Percentiles rank a stretch among this genome's conserved stretches.
phyloP scores from a whole-genome alignment of 2,329 filamentous ascomycete species.

The Juglanconis sp. region DNA sequence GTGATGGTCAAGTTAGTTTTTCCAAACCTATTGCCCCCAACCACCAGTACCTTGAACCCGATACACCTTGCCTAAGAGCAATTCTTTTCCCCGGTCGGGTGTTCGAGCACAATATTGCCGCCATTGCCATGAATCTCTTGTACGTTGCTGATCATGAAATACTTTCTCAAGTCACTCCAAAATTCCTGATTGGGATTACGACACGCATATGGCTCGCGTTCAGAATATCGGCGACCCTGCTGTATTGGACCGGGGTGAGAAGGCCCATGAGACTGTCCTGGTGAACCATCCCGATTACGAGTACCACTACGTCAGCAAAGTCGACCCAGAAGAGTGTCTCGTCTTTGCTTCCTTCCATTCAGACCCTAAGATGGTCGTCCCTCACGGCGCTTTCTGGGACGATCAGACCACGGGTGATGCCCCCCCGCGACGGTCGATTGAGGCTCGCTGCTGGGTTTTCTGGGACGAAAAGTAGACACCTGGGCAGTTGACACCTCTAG shows the following conservation, averaged over 20 bases:
- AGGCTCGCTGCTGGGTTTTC: constrained; percentile 25
- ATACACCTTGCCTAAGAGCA: no score
- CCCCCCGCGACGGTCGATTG: constrained; percentile 26
- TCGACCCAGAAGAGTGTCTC: constrained; percentile 23
- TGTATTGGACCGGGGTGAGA: neutral
- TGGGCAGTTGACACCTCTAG: no score
- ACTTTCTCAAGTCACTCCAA: no score
- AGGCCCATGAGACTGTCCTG: neutral
- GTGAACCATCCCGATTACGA: neutral
- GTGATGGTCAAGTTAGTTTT: constrained; percentile 23
- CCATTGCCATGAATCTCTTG: no score
- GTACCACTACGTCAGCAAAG: neutral
- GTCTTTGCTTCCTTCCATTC: constrained; percentile 29
- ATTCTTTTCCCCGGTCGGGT: no score
- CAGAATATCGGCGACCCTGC: constrained; percentile 26
- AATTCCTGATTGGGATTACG: constrained; percentile 24
- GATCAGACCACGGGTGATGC: constrained; percentile 24
- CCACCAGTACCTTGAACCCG: constrained; percentile 9
- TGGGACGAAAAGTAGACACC: neutral
- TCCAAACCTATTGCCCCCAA: neutral
- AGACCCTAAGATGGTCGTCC: constrained; percentile 24
- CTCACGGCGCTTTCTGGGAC: constrained; percentile 30
- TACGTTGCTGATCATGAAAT: no score
- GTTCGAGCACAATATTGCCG: no score
- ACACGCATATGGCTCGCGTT: constrained; percentile 25